Percentiles rank a stretch among this genome's conserved stretches.
Evolutionary conservation across 805 yeast genomes (phyloP).

Genomic region (Kodamaea kaohsiungensis): DNA sequence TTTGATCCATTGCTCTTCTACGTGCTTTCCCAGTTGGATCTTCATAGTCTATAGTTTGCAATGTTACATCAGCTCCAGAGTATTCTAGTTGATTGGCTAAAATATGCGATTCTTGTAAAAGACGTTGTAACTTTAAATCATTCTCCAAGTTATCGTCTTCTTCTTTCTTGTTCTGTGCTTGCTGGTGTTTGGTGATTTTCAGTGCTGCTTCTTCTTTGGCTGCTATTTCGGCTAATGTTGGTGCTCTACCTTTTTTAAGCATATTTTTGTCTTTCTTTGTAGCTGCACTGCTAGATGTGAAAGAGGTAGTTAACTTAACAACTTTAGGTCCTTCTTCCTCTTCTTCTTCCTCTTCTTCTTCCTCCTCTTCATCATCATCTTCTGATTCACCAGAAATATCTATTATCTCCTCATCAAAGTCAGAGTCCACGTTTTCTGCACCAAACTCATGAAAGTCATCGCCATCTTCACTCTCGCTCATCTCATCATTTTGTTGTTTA

Average conservation of each 20-base stretch:
- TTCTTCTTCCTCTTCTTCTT: constrained; percentile 12
- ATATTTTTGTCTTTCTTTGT: constrained; percentile 53
- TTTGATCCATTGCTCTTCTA: constrained; percentile 58
- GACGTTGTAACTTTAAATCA: constrained; percentile 71
- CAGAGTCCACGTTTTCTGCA: constrained; percentile 16
- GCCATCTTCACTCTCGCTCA: constrained; percentile 15
- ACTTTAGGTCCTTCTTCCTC: constrained; percentile 40
- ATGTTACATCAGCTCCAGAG: constrained; percentile 70
- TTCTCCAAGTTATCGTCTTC: constrained; percentile 58
- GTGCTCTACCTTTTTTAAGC: constrained; percentile 62
- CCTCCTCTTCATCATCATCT: constrained; percentile 9
- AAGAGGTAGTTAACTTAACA: constrained; percentile 46
- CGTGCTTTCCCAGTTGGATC: constrained; percentile 71
- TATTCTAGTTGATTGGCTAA: constrained; percentile 42
- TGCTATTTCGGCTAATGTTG: constrained; percentile 41
- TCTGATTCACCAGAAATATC: constrained; percentile 12
- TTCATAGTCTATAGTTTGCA: constrained; percentile 60
- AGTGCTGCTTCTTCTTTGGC: constrained; percentile 23
- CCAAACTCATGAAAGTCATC: constrained; percentile 19
- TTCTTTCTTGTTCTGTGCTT: constrained; percentile 37
- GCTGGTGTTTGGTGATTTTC: constrained; percentile 36
- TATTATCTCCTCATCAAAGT: constrained; percentile 7
- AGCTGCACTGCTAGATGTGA: constrained; percentile 25
- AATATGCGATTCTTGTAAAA: constrained; percentile 72
- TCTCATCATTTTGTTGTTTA: constrained; percentile 5